A percentile compares a stretch with the other conserved stretches of the same genome.
These are phyloP conservation scores for Chenopodium formosanum DNA, from an alignment of 148 eudicot species.

Conservation along the genomic window DNA sequence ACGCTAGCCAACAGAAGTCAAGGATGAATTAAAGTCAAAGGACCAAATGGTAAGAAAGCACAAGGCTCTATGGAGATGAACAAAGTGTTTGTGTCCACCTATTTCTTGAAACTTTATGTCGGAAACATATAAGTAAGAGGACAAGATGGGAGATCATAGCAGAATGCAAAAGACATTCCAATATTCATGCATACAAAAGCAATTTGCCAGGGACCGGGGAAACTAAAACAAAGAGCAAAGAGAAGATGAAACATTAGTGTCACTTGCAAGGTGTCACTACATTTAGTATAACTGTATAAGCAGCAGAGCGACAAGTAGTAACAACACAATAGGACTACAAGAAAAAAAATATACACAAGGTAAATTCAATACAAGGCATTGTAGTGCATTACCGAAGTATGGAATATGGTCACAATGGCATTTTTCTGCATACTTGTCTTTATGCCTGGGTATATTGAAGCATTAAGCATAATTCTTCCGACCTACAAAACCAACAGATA, in stretches of 20 bases:
- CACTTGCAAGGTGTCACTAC: not conserved
- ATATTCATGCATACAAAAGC: not conserved
- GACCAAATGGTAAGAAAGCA: not conserved
- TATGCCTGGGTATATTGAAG: conserved; percentile 78
- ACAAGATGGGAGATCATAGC: not conserved
- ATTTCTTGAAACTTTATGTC: not conserved
- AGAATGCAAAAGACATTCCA: not conserved
- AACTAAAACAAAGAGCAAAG: not conserved
- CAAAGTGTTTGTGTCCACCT: not conserved
- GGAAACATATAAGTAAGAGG: not conserved
- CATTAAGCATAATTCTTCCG: conserved; percentile 83
- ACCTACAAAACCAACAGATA: conserved; percentile 48
- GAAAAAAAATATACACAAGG: not conserved
- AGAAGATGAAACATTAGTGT: not conserved
- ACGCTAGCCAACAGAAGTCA: not conserved
- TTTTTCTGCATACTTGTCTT: conserved; percentile 76
- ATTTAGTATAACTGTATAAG: not conserved
- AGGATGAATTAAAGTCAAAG: not conserved
- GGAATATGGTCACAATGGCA: conserved; percentile 81
- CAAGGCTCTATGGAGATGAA: too few relatives aligned
- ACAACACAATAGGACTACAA: not conserved
- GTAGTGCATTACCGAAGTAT: conserved; percentile 59
- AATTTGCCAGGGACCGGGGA: not conserved
- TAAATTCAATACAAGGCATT: not conserved
- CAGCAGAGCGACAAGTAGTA: not conserved